Percentiles rank a stretch among this genome's conserved stretches.
These are phyloP conservation scores for Clonostachys byssicola DNA, from an alignment of 2,329 filamentous ascomycete species.

Conservation along the genomic window DNA sequence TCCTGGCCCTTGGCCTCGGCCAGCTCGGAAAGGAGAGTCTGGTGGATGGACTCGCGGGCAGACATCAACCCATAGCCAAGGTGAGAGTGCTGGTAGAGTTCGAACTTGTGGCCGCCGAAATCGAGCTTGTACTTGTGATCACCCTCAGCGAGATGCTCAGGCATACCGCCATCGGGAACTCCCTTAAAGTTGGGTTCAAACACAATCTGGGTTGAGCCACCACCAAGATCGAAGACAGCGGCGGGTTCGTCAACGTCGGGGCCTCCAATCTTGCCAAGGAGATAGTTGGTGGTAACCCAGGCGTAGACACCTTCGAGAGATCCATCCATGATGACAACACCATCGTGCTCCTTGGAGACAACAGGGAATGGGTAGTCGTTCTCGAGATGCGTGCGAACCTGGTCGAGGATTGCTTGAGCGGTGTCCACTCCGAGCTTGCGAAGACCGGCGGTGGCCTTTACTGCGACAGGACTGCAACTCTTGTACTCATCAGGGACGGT, in stretches of 20 bases:
- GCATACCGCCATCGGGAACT: conserved; percentile 71
- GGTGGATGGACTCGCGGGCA: conserved; percentile 83
- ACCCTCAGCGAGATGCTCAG: conserved; percentile 77
- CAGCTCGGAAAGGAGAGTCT: conserved; percentile 67
- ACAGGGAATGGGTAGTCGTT: conserved; percentile 92
- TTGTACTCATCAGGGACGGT: conserved; percentile 85
- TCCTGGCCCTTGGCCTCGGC: conserved; percentile 55
- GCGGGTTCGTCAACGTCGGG: conserved; percentile 88
- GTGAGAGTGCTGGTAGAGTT: conserved; percentile 97
- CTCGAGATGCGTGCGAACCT: conserved; percentile 81
- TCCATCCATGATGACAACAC: conserved; percentile 96
- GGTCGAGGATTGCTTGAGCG: conserved; percentile 78
- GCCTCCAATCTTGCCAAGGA: conserved; percentile 93
- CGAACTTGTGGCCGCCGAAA: conserved; percentile 87
- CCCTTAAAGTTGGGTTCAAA: conserved; percentile 92
- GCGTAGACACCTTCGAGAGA: conserved; percentile 97
- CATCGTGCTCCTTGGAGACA: conserved; percentile 76
- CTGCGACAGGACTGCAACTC: conserved; percentile 89
- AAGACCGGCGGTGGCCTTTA: conserved; percentile 94
- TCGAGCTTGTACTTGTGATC: conserved; percentile 93
- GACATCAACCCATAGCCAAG: conserved; percentile 96
- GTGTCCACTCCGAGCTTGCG: conserved; percentile 79
- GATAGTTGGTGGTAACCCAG: conserved; percentile 99
- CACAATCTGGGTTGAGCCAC: conserved; percentile 96
- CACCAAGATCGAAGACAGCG: conserved; percentile 92